These are phyloP conservation scores for Suhomyces kunorum DNA, from an alignment of 1,139 yeast genomes.

Conservation along the genomic window DNA sequence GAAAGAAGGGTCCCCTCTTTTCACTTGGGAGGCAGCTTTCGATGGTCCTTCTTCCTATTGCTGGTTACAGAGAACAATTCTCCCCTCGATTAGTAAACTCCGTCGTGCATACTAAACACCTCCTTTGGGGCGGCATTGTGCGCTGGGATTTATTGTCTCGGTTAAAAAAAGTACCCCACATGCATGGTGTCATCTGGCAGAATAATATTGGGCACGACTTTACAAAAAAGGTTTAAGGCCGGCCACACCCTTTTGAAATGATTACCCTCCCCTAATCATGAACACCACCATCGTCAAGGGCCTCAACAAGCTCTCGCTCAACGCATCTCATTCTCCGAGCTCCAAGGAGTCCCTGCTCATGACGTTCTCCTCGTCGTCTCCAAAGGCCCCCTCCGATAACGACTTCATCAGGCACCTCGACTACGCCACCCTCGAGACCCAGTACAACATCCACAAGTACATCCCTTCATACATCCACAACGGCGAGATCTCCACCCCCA, in stretches of 20 bases:
- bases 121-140: constrained; percentile 2
- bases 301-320: constrained; percentile 17
- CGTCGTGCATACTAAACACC: constrained; percentile 1
- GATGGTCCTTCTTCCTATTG: no score
- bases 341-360: constrained; percentile 1
- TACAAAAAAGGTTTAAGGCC: constrained; percentile 3
- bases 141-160: constrained; percentile 4
- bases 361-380: constrained; percentile 2
- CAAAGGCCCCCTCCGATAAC: constrained; percentile 16
- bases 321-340: constrained; percentile 4
- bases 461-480: constrained; percentile 46
- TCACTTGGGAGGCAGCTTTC: no score
- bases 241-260: neutral
- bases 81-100: constrained; percentile 1
- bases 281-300: constrained; percentile 16
- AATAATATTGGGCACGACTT: constrained; percentile 5
- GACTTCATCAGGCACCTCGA: constrained; percentile 29
- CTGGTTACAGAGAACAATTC: neutral
- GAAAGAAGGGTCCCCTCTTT: no score
- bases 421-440: constrained; percentile 40
- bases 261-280: constrained; percentile 2
- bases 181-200: constrained; percentile 7
- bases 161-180: constrained; percentile 13
- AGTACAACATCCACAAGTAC: constrained; percentile 41
- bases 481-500: constrained; percentile 40